Evolutionary conservation across 306 rosid species (phyloP), one percentile per base, ranked within the genome.

Genomic region (Potentilla sterilis): DNA sequence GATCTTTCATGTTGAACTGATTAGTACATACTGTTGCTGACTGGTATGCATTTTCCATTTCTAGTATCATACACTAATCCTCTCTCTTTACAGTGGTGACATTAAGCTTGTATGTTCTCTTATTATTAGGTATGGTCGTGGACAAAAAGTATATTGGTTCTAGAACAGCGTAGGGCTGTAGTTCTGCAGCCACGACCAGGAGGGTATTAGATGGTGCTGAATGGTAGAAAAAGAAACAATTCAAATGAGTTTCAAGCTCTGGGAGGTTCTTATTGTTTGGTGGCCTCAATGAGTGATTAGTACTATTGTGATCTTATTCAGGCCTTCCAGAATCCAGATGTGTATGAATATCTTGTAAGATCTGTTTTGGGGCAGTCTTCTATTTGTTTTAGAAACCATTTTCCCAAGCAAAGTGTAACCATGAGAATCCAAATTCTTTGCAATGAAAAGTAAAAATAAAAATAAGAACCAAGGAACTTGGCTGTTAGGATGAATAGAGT

Each of bases 1-100:
- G 85, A 83, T 80, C 78, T 87, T 75, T 83, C 96, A 28, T 87
- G 87, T 75, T 84, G 89, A 93, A 81, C 77, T 14, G 75, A 81
- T 7, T 85, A 54, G 77, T 71, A 66, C 70, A 73, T 76, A 78
- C 77, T 77, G 69, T 82, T 79, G 79, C 86, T 78, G 75, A 80
- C 74, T 82, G 78, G 85, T 83, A 65, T 74, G 85, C 48, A 19
- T 34, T 80, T 75, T 69, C 40, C 49, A 13, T 78, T 58, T 47
- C 44, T 78, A 73, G 43, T 49, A 51, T 51, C 48, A 9, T 34
- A 16, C 49, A 46, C 72, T 22, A 22, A 44, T 0, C 9, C 19
- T 0, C 28, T 9, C 6, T 48, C 44, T 70, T 48, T 6, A 48
- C 22, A 1, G 0, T 11, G 15, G 64, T 71, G 47, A 35, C 47